Evolutionary conservation across 768 basidiomycete species (phyloP).

Genomic region (Boletus patriciae): DNA sequence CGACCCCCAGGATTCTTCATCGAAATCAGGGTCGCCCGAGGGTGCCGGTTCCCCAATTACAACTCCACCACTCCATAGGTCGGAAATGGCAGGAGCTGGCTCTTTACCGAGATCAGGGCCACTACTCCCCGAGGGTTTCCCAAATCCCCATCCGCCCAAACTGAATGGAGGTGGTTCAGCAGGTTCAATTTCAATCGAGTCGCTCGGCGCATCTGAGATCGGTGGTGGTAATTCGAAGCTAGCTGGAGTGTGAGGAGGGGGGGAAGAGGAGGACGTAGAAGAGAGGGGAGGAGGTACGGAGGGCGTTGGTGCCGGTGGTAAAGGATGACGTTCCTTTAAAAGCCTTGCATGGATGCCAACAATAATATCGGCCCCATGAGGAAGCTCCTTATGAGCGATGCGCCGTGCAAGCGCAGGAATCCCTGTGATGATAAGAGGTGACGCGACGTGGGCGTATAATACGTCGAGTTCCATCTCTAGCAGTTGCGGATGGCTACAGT

Average conservation of each 20-base stretch:
- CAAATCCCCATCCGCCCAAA: too few relatives aligned
- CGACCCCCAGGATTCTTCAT: too few relatives aligned
- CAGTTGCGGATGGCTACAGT: constrained; percentile 14
- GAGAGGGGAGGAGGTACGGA: background rate
- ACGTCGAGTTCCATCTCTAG: constrained; percentile 28
- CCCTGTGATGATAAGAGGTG: constrained; percentile 9
- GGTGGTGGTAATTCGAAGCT: too few relatives aligned
- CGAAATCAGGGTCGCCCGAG: too few relatives aligned
- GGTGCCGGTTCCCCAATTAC: too few relatives aligned
- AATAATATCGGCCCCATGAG: constrained; percentile 26
- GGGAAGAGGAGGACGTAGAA: background rate
- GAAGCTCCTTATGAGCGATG: constrained; percentile 16
- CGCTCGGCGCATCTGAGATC: too few relatives aligned
- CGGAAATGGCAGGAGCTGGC: too few relatives aligned
- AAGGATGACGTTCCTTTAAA: constrained; percentile 5
- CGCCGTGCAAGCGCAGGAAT: constrained; percentile 14
- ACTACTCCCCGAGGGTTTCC: too few relatives aligned
- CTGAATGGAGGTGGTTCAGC: too few relatives aligned
- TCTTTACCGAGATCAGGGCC: too few relatives aligned
- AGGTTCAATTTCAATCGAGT: background rate
- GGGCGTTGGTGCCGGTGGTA: background rate
- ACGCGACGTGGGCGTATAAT: constrained; percentile 17
- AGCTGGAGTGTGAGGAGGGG: too few relatives aligned
- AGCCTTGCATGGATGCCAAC: constrained; percentile 22
- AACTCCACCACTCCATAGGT: too few relatives aligned